Base-by-base conservation (phyloP, 306 rosid genomes). In the Cicer yamashitae region DNA sequence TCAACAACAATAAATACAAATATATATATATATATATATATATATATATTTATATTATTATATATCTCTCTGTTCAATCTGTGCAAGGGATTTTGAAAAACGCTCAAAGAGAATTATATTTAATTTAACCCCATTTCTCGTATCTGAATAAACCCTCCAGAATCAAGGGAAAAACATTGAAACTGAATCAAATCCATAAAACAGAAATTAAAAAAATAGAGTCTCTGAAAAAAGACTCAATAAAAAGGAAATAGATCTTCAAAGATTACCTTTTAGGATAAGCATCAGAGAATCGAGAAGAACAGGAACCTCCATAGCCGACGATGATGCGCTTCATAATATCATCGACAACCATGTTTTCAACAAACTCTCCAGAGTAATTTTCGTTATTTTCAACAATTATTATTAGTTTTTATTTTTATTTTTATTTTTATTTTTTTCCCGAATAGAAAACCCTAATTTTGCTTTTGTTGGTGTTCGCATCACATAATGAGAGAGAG, bases 191-290 rank as follows among this genome's bases (percentile, higher is more conserved):
- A 87, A 86, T 85, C 91, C 91, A 84, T 78, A 8, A 80, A 79
- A 78, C 12, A 13, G 7, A 41, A 48, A 58, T 5, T 3, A 7
- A 10, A 48, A 8, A 50, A 64, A 7, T 10, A 7, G 3, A 45
- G 39, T 17, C 7, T 74, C 17, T 15, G 60, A 76, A 39, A 37
- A 56, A 18, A 44, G 40, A 12, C 58, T 20, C 45, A 68, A 62
- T 6, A n/a, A 64, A 70, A 58, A 43, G 53, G 74, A 50, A 30
- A 51, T 68, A 84, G 83, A 80, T 85, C 89, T 78, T 84, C 73
- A 82, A 87, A 72, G 82, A 67, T 73, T 85, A 89, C 98, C 98
- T 88, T 89, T 87, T 85, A 78, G 92, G 89, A 86, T 79, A 89
- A 76, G 87, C 94, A 83, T 81, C 87, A 56, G 90, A 85, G 82